Evolutionary conservation across 2,329 filamentous ascomycete genomes (phyloP), one percentile per base, ranked within the genome.

Genomic region (Cladosporium sp.): DNA sequence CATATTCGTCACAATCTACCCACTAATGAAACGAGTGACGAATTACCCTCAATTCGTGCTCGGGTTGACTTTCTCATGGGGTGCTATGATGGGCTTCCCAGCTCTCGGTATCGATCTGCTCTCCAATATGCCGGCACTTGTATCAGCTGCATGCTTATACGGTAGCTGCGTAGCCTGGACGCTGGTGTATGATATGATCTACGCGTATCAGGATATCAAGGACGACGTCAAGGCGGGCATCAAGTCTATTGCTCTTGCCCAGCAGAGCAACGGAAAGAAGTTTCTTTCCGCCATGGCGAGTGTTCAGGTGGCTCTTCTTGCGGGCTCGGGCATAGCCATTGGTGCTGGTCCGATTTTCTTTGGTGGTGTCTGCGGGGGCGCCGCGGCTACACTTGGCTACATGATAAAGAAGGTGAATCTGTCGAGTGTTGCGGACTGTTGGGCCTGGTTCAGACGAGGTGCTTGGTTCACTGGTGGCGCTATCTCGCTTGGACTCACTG

Each of bases 121-220:
- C 12, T 75, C 82, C 5, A 83, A 88, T 62, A 75, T 75, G 20
- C 73, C 82, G 1, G 88, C 89, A 2, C 70, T 90, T 58, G 77
- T 80, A 3, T 85, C 88, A 1, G 88, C 89, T 1, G 83, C 79
- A 2, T 83, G 83, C 58, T 76, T 96, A 49, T 95, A 95, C 70
- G 76, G 82, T 10, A 91, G 88, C 42, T 94, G 91, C 65, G 79
- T 94, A 22, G 85, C 89, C 3, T 96, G 91, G 91, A 95, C 90
- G 0, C 81, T 95, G 24, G 75, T 95, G 37, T 96, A 95, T 71
- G 91, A 96, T 71, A 95, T 94, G 84, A 91, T 96, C 32, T 96
- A 96, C 72, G 91, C 91, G 13, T 91, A 95, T 70, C 93, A 94
- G 86, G 91, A 96, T 67, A 88, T 93, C 71, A 87, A 87, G 67